Evolutionary conservation across 2,329 filamentous ascomycete genomes (phyloP).

Genomic region (Calonectria naviculata): DNA sequence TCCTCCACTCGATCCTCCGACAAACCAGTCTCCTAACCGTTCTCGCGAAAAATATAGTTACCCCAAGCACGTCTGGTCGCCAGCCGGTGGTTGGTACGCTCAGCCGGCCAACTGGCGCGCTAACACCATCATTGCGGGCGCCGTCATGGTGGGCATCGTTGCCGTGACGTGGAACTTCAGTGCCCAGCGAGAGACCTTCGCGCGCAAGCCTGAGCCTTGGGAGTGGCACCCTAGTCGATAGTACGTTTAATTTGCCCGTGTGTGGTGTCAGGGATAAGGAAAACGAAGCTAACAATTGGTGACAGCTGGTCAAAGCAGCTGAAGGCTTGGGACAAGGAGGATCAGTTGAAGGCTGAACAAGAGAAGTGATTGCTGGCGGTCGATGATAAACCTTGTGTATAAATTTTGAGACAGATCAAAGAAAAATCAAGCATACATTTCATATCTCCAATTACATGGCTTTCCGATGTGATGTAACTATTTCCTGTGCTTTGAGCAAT

Average conservation of each 20-base stretch:
- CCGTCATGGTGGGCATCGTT: conserved; percentile 74
- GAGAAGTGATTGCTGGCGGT: conserved; percentile 38
- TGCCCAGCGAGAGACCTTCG: conserved; percentile 77
- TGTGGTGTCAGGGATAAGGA: not conserved
- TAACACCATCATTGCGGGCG: conserved; percentile 85
- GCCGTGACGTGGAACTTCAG: conserved; percentile 78
- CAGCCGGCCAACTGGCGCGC: conserved; percentile 95
- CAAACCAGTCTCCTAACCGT: conserved; percentile 10
- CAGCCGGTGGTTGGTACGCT: conserved; percentile 96
- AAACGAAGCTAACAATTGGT: conserved; percentile 34
- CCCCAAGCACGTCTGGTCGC: conserved; percentile 99
- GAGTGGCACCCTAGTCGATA: conserved; percentile 87
- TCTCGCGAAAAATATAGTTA: conserved; percentile 67
- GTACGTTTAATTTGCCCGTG: conserved; percentile 61
- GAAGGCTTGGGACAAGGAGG: conserved; percentile 58
- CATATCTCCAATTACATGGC: not conserved
- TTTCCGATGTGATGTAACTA: not conserved
- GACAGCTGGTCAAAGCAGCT: conserved; percentile 58
- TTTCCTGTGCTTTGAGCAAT: no score
- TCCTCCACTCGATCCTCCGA: conserved; percentile 9
- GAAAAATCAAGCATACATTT: conserved; percentile 6
- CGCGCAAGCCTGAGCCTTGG: conserved; percentile 79
- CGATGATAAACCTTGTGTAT: conserved; percentile 34
- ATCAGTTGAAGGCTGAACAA: conserved; percentile 47
- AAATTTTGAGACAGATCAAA: conserved; percentile 36